These are phyloP conservation scores for Debaryomyces hansenii DNA, from an alignment of 805 yeast species.

Conservation along the genomic window DNA sequence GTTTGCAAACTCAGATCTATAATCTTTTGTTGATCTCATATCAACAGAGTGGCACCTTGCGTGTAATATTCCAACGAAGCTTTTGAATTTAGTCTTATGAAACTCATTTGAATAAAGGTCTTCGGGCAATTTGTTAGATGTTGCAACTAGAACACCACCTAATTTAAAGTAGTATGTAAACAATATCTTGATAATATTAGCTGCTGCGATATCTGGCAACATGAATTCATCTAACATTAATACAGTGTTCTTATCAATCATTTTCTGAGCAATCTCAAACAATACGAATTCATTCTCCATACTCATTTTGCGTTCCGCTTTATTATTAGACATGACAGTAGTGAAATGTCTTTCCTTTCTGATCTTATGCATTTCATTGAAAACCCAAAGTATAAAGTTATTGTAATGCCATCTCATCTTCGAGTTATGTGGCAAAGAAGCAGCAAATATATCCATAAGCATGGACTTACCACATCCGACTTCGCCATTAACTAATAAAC, in stretches of 20 bases:
- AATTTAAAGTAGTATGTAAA: slow-evolving; percentile 69
- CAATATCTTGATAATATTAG: slow-evolving; percentile 62
- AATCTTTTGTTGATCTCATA: slow-evolving; percentile 60
- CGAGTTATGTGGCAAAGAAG: slow-evolving; percentile 58
- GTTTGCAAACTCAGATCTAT: slow-evolving; percentile 38
- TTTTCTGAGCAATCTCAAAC: slow-evolving; percentile 64
- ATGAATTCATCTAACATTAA: slow-evolving; percentile 71
- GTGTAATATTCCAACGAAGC: slow-evolving; percentile 57
- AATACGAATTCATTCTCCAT: slow-evolving; percentile 64
- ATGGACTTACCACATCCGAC: slow-evolving; percentile 77
- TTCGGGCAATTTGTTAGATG: slow-evolving; percentile 71
- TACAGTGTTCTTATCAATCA: slow-evolving; percentile 58
- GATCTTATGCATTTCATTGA: slow-evolving; percentile 57
- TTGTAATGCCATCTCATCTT: slow-evolving; percentile 73
- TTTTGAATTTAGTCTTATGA: slow-evolving; percentile 54
- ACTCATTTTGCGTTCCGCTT: slow-evolving; percentile 23
- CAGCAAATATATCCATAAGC: slow-evolving; percentile 72
- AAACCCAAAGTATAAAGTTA: slow-evolving; percentile 69
- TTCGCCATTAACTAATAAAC: slow-evolving; percentile 61
- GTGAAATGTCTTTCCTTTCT: slow-evolving; percentile 44
- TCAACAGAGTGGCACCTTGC: slow-evolving; percentile 61
- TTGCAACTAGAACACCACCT: slow-evolving; percentile 75
- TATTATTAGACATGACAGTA: slow-evolving; percentile 20
- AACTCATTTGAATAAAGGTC: slow-evolving; percentile 68
- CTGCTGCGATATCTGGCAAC: slow-evolving; percentile 75